phyloP scores from a whole-genome alignment of 1,284 basidiomycete genomes.

The Tilletia setariae region DNA sequence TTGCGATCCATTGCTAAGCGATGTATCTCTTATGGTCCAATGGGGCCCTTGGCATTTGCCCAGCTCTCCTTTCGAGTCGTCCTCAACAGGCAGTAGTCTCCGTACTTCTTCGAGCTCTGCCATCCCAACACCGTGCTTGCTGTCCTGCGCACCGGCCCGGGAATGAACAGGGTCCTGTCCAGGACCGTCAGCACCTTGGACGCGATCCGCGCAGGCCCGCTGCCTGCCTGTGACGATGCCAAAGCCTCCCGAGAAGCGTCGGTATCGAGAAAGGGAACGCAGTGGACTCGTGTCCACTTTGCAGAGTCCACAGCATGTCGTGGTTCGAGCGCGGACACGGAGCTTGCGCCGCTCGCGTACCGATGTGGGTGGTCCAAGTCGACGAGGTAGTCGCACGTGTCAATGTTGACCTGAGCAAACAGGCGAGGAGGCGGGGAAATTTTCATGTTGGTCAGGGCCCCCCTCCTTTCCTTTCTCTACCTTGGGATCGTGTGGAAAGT shows the following conservation, averaged over 20 bases:
- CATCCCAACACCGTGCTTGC: background rate
- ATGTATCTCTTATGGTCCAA: background rate
- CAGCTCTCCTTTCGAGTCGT: conserved; percentile 15
- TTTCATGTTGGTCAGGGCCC: background rate
- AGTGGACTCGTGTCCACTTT: conserved; percentile 37
- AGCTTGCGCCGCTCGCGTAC: conserved; percentile 15
- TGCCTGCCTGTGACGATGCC: background rate
- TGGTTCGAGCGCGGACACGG: conserved; percentile 31
- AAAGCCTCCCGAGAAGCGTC: conserved; percentile 26
- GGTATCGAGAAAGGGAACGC: conserved; percentile 44
- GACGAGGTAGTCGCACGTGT: conserved; percentile 46
- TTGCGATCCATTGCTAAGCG: background rate
- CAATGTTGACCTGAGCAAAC: conserved; percentile 21
- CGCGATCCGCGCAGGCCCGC: background rate
- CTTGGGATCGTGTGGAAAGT: background rate
- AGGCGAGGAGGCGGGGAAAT: background rate
- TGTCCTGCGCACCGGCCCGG: conserved; percentile 12
- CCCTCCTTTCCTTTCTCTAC: background rate
- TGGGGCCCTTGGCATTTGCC: background rate
- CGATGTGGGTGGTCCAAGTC: conserved; percentile 40
- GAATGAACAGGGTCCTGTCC: conserved; percentile 42
- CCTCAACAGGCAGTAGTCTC: conserved; percentile 42
- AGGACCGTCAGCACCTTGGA: conserved; percentile 24
- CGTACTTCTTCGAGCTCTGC: conserved; percentile 26
- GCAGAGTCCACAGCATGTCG: conserved; percentile 25